Conservation (phyloP, 441 rosid genomes). For the Populus tomentosa region DNA sequence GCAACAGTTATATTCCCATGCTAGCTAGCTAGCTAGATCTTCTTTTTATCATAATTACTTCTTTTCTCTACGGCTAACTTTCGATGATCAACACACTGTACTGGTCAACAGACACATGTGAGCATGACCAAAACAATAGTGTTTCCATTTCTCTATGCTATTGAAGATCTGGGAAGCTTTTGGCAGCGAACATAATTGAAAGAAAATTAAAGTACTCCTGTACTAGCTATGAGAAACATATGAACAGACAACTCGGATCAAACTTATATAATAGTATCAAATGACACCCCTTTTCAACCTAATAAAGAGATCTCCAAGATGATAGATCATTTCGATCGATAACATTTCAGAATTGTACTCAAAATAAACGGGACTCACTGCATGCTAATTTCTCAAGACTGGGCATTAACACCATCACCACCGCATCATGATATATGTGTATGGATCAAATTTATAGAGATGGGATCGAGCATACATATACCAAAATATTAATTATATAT, state of each 20-base stretch:
- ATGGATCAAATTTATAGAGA: conserved; percentile 13
- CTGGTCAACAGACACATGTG: background rate
- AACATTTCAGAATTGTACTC: background rate
- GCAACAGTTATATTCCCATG: background rate
- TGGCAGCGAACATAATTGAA: background rate
- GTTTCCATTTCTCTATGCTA: background rate
- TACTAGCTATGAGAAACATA: background rate
- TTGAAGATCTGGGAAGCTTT: background rate
- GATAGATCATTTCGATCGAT: background rate
- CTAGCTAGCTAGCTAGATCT: background rate
- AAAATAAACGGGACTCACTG: background rate
- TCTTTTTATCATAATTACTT: background rate
- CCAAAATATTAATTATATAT: conserved; percentile 21
- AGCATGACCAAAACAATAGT: background rate
- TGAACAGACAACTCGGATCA: background rate
- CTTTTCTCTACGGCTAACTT: background rate
- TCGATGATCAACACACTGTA: background rate
- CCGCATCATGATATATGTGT: background rate
- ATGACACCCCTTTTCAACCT: background rate
- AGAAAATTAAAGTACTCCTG: background rate
- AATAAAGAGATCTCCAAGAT: background rate
- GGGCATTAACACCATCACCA: background rate
- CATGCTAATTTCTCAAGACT: too few relatives aligned
- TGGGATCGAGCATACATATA: conserved; percentile 15
- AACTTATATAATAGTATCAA: background rate